Base-by-base conservation (phyloP, 768 basidiomycete species). In the Xerocomellus intermedius region DNA sequence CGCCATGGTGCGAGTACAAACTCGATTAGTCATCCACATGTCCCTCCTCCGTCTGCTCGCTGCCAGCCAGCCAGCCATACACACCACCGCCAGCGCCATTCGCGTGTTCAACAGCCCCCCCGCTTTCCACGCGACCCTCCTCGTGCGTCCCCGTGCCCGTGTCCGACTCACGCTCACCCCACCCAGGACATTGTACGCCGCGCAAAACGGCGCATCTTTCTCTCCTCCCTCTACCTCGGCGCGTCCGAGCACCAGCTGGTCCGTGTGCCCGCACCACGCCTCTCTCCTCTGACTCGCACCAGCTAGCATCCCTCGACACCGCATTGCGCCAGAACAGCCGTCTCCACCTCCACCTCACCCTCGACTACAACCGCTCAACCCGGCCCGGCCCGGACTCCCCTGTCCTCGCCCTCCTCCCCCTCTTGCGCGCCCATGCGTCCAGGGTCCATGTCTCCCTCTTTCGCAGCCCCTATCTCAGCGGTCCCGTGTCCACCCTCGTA, bases 161-260 rank as follows among this genome's bases (percentile, higher is more conserved):
- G 46, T 13, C 2, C 0, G 1, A 5, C 19, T 2, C 2, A 13
- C 19, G n/a, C 50, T 48, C 45, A 21, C 14, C 1, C 6, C 1
- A 0, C 32, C 3, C 63, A 95, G 94, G 76, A 82, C 55, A 86
- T 92, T 79, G 85, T 98, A 49, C 74, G 74, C 42, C 77, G 82
- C n/a, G 96, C 96, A 1, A 82, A 84, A 53, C 72, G 76, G 47
- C 82, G 94, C 52, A 83, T 99, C 62, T 91, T 95, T 65, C 79
- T 99, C 28, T 97, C 96, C 0, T 91, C 91, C 1, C 74, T 97
- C 12, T 97, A 97, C 69, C 84, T 97, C 50, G 93, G 93, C 13
- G 80, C 84, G 12, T 80, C 84, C 48, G 93, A 97, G 69, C 73
- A 74, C 9, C 82, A 90, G 57, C 79, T 99, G 60, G 96, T 95